A percentile compares a stretch with the other conserved stretches of the same genome.
Conservation (phyloP, 352 stramenopile genomes). For the Globisporangium abappressorium region DNA sequence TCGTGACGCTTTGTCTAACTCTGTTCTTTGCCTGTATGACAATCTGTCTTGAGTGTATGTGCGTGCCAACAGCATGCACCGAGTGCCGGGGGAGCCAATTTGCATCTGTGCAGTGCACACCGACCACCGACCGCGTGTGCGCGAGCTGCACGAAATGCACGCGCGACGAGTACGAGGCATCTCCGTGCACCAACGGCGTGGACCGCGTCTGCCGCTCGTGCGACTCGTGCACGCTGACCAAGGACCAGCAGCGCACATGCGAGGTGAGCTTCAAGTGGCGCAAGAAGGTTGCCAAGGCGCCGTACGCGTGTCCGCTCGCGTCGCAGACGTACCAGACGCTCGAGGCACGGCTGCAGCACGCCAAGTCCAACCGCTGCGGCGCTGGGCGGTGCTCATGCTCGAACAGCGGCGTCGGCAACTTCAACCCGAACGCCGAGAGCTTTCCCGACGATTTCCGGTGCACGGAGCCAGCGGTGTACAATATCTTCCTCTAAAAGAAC, state of each 20-base stretch:
- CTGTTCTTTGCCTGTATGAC: neutral
- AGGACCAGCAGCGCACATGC: conserved; percentile 53
- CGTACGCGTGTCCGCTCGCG: conserved; percentile 63
- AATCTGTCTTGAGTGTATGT: neutral
- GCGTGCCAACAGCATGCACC: conserved; percentile 43
- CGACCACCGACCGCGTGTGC: conserved; percentile 60
- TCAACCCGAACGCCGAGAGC: conserved; percentile 68
- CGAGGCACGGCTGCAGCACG: conserved; percentile 55
- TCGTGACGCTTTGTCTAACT: neutral
- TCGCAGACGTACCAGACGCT: conserved; percentile 55
- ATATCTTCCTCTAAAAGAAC: conserved; percentile 44
- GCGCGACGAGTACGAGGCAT: conserved; percentile 67
- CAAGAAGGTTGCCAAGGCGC: conserved; percentile 51
- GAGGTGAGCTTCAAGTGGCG: conserved; percentile 58
- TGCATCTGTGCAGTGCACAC: conserved; percentile 37
- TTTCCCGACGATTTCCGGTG: conserved; percentile 69
- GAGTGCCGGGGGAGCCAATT: conserved; percentile 60
- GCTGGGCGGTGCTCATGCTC: conserved; percentile 70
- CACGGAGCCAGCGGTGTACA: conserved; percentile 57
- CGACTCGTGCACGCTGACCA: conserved; percentile 66
- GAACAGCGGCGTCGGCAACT: conserved; percentile 62
- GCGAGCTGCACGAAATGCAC: conserved; percentile 60
- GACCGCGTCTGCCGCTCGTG: conserved; percentile 72
- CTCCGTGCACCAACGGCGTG: conserved; percentile 42
- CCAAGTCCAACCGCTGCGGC: conserved; percentile 71